A percentile compares a stretch with the other conserved stretches of the same genome.
These are phyloP conservation scores for Stromatinia cepivora DNA, from an alignment of 2,329 filamentous ascomycete species.

Conservation along the genomic window DNA sequence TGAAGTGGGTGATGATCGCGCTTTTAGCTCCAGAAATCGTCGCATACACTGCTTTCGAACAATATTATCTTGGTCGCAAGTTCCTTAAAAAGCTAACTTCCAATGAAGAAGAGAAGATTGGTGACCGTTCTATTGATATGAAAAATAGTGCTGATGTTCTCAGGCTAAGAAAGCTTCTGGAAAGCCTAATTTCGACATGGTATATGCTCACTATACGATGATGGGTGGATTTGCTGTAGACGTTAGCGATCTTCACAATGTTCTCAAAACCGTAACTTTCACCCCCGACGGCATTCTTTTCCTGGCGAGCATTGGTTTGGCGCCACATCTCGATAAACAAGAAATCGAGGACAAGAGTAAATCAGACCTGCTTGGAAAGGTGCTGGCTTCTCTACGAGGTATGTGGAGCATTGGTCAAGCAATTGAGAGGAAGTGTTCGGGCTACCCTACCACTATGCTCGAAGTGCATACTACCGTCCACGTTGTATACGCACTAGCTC, in stretches of 20 bases:
- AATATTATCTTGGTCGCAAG: slow-evolving; percentile 14
- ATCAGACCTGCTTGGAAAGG: slow-evolving; percentile 25
- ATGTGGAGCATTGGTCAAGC: slow-evolving; percentile 26
- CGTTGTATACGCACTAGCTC: slow-evolving; percentile 25
- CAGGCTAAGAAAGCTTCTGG: neutral
- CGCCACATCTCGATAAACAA: neutral
- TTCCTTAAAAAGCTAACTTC: slow-evolving; percentile 10
- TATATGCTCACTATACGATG: slow-evolving; percentile 22
- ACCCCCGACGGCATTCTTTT: slow-evolving; percentile 14
- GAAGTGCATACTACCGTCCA: slow-evolving; percentile 36
- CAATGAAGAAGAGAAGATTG: neutral
- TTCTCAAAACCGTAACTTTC: slow-evolving; percentile 5
- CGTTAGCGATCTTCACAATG: slow-evolving; percentile 23
- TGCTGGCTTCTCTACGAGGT: slow-evolving; percentile 24
- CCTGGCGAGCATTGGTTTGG: slow-evolving; percentile 18
- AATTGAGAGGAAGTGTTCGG: slow-evolving; percentile 23
- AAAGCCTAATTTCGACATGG: slow-evolving; percentile 13
- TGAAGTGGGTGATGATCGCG: slow-evolving; percentile 25
- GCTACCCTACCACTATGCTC: slow-evolving; percentile 26
- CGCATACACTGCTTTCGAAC: slow-evolving; percentile 20
- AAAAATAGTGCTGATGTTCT: neutral
- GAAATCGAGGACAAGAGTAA: slow-evolving; percentile 29
- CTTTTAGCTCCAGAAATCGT: slow-evolving; percentile 24
- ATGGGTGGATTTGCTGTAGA: slow-evolving; percentile 26
- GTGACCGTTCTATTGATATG: neutral